Percentiles rank a stretch among this genome's conserved stretches.
These are phyloP conservation scores for Ogataea siamensis DNA, from an alignment of 805 yeast species.

Conservation along the genomic window DNA sequence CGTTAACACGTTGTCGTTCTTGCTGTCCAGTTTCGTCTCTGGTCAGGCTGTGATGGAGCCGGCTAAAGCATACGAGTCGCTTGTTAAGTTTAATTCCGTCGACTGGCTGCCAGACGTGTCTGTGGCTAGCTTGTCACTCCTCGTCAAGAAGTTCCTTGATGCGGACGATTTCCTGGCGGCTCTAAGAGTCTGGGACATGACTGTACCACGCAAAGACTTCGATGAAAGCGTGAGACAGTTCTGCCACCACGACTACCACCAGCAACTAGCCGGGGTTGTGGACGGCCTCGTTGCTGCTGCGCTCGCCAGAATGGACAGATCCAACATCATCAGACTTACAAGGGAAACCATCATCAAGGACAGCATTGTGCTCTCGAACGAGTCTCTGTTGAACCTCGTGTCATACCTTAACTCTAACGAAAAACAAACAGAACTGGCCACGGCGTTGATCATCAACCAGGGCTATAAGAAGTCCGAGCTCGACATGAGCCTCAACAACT, in stretches of 20 bases:
- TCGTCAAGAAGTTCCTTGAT: slow-evolving; percentile 27
- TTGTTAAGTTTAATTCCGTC: slow-evolving; percentile 29
- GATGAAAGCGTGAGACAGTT: slow-evolving; percentile 22
- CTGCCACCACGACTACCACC: slow-evolving; percentile 16
- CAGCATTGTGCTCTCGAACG: slow-evolving; percentile 26
- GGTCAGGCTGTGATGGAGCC: slow-evolving; percentile 29
- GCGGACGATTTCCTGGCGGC: slow-evolving; percentile 25
- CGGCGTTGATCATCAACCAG: slow-evolving; percentile 30
- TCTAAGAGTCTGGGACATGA: slow-evolving; percentile 32
- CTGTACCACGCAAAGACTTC: slow-evolving; percentile 33
- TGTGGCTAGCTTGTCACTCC: slow-evolving; percentile 25
- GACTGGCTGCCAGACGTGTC: slow-evolving; percentile 36
- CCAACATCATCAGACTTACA: slow-evolving; percentile 26
- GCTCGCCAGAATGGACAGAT: slow-evolving; percentile 25
- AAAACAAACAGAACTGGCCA: slow-evolving; percentile 21
- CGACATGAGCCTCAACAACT: slow-evolving; percentile 27
- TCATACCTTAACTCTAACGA: slow-evolving; percentile 24
- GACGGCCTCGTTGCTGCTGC: slow-evolving; percentile 23
- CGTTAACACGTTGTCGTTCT: slow-evolving; percentile 15
- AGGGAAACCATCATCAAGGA: slow-evolving; percentile 33
- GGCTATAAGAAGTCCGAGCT: slow-evolving; percentile 28
- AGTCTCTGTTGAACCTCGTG: slow-evolving; percentile 25
- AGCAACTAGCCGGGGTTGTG: slow-evolving; percentile 20
- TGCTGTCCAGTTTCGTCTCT: slow-evolving; percentile 30
- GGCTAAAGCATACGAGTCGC: slow-evolving; percentile 24